These are phyloP conservation scores for Diaporthe aspalathi DNA, from an alignment of 2,329 filamentous ascomycete species.

Conservation along the genomic window DNA sequence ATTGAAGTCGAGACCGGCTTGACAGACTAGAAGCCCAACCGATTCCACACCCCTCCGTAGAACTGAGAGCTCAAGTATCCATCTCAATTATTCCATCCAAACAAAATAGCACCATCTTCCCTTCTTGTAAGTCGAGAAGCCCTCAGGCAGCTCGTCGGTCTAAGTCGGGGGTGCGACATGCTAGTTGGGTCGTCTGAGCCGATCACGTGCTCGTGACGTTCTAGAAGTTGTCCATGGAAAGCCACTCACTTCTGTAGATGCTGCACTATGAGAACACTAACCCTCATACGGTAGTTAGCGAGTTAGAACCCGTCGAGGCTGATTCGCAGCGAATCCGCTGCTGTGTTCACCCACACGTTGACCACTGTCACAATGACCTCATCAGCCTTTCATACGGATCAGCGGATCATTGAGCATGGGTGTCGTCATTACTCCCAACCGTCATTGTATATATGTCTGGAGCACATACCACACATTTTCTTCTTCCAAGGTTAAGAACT, in stretches of 20 bases:
- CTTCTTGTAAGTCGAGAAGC: too few species aligned
- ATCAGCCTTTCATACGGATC: slow-evolving; percentile 5
- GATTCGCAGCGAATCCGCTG: neutral
- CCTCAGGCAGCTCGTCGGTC: too few species aligned
- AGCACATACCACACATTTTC: neutral
- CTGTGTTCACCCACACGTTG: neutral
- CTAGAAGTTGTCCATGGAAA: neutral
- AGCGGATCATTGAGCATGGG: slow-evolving; percentile 26
- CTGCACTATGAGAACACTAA: neutral
- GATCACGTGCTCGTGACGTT: neutral
- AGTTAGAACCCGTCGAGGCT: neutral
- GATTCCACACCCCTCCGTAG: too few species aligned
- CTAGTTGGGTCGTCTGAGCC: neutral
- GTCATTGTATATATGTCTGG: neutral
- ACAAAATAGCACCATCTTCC: too few species aligned
- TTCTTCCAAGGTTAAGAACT: rapidly evolving
- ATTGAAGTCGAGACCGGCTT: too few species aligned
- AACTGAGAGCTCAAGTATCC: too few species aligned
- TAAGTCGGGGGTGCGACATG: too few species aligned
- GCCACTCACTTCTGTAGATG: neutral
- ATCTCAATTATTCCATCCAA: too few species aligned
- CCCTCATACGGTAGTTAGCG: neutral
- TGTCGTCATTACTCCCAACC: slow-evolving; percentile 29
- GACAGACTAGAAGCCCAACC: too few species aligned
- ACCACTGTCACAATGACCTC: slow-evolving; percentile 35